Evolutionary conservation across 495 filamentous ascomycete genomes (phyloP), one percentile per base, ranked within the genome.

Genomic region (Pseudoneurospora amorphoporcata): DNA sequence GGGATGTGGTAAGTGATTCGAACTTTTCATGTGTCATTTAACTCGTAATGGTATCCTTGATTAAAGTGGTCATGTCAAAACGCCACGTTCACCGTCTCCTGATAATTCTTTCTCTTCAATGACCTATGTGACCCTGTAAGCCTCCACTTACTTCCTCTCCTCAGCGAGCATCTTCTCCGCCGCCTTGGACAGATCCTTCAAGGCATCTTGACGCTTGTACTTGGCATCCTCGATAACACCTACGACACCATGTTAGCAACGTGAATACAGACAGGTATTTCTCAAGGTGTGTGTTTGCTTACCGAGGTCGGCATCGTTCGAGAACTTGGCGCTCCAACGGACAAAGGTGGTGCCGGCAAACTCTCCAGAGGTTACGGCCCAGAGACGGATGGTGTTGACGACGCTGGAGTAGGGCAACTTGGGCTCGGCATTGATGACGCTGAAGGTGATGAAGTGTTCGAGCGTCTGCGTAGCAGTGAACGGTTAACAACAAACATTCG

Each of bases 361-460:
- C 74, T 86, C 82, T 68, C 90, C 90, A 2, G 84, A 86, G 5
- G 88, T 91, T 38, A 92, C 82, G 14, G 87, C 74, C 79, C 85
- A 90, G 78, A 83, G 85, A 71, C 88, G 86, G 68, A 92, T 84
- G 19, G 88, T 91, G 79, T 85, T 89, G 61, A 90, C 81, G 41
- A 90, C 87, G 69, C 85, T 85, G 65, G 87, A 87, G 77, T 92
- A 91, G 53, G 77, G 83, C 32, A 91, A 83, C 68, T 82, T 76
- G 12, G 90, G 90, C 74, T 86, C 80, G 8, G 88, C 82, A 19
- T 85, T 84, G 81, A 92, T 92, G 81, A 90, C 82, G 71, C 84
- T 87, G 83, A 90, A 92, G 9, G 88, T 92, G 76, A 92, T 90
- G 82, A 84, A 91, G 81, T 92, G 89, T 71, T 91, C 86, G 78